Evolutionary conservation across 2,329 filamentous ascomycete species (phyloP).

Genomic region (Talaromyces marneffei): DNA sequence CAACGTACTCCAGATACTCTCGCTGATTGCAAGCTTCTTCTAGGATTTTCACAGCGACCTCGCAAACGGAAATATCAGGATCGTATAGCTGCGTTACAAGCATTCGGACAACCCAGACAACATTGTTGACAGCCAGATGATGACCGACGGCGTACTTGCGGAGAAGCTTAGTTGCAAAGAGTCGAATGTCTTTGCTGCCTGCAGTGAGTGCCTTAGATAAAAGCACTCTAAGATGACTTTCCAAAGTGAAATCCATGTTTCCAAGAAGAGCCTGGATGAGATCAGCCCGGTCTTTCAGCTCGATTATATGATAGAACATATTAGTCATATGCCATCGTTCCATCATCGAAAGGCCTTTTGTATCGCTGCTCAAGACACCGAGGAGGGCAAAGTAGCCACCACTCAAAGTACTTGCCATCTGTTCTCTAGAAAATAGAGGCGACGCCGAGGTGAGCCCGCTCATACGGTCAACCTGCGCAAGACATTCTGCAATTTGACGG

Average conservation of each 20-base stretch:
- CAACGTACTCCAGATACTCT: constrained; percentile 86
- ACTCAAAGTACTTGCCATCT: constrained; percentile 79
- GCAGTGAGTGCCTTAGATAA: constrained; percentile 90
- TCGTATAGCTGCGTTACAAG: constrained; percentile 99
- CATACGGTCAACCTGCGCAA: constrained; percentile 90
- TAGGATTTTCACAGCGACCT: constrained; percentile 91
- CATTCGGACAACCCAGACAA: constrained; percentile 92
- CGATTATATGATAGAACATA: constrained; percentile 98
- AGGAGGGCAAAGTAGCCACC: constrained; percentile 92
- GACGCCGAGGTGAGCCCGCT: constrained; percentile 62
- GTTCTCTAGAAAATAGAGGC: constrained; percentile 81
- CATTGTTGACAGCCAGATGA: constrained; percentile 52
- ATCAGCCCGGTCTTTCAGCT: constrained; percentile 83
- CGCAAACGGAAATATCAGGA: constrained; percentile 92
- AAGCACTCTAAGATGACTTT: constrained; percentile 84
- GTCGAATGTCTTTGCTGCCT: constrained; percentile 83
- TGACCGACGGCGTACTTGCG: constrained; percentile 73
- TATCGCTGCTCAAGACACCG: constrained; percentile 76
- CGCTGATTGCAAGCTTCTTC: constrained; percentile 96
- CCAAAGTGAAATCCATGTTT: constrained; percentile 85
- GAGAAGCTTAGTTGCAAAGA: constrained; percentile 79
- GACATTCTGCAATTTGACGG: constrained; percentile 87
- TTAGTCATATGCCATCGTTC: constrained; percentile 98
- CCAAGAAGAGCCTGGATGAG: constrained; percentile 81
- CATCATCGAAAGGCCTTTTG: constrained; percentile 78